phyloP scores from a whole-genome alignment of 2,329 filamentous ascomycete species.

The Cordyceps cicadae region DNA sequence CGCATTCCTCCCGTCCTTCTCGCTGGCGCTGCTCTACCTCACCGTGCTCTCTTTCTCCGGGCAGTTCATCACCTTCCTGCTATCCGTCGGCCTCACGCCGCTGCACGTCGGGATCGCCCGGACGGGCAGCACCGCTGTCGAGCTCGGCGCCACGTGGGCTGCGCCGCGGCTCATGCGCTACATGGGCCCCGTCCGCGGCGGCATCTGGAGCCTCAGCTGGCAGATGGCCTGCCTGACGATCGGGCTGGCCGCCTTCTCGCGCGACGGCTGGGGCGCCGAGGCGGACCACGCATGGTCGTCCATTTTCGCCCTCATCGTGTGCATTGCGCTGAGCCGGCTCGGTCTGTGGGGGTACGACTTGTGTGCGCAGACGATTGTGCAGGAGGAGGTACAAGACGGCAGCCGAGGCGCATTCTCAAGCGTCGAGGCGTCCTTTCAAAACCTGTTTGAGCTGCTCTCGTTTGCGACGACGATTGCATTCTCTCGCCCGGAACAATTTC shows the following conservation, averaged over 20 bases:
- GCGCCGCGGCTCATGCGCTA: slow-evolving; percentile 46
- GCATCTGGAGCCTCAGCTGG: slow-evolving; percentile 64
- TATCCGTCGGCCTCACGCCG: slow-evolving; percentile 44
- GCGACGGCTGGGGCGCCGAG: slow-evolving; percentile 22
- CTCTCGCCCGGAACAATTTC: slow-evolving; percentile 54
- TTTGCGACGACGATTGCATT: slow-evolving; percentile 60
- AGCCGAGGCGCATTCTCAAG: slow-evolving; percentile 61
- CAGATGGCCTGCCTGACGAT: slow-evolving; percentile 49
- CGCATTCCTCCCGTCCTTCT: slow-evolving; percentile 53
- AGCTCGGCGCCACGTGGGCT: slow-evolving; percentile 53
- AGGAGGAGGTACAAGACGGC: slow-evolving; percentile 50
- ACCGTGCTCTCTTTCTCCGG: slow-evolving; percentile 52
- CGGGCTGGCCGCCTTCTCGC: slow-evolving; percentile 36
- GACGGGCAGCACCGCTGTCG: slow-evolving; percentile 43
- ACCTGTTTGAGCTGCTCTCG: slow-evolving; percentile 59
- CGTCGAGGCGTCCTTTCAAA: slow-evolving; percentile 60
- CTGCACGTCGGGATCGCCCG: slow-evolving; percentile 46
- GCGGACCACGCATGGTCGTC: slow-evolving; percentile 25
- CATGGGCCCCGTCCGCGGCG: slow-evolving; percentile 53
- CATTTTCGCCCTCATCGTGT: slow-evolving; percentile 39
- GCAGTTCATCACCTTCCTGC: slow-evolving; percentile 57
- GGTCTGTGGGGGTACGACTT: slow-evolving; percentile 57
- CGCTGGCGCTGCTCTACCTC: slow-evolving; percentile 51
- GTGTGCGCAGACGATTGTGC: slow-evolving; percentile 51
- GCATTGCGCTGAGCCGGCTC: slow-evolving; percentile 47